Evolutionary conservation across 208 protist species (phyloP), one percentile per base, ranked within the genome.

Genomic region (Trypanosomatidae sp.): DNA sequence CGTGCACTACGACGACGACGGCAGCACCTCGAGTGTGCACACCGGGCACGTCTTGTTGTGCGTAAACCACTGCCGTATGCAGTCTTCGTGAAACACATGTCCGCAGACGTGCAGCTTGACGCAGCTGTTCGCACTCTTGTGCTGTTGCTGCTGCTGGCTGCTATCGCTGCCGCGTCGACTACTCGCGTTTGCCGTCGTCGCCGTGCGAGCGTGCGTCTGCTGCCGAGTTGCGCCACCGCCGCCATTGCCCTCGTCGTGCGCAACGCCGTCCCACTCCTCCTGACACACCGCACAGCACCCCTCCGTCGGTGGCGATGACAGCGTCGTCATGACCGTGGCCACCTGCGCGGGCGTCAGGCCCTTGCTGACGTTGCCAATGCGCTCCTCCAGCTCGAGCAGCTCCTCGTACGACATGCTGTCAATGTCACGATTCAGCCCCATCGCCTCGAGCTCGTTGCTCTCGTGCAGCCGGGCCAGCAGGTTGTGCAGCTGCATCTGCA

Each of bases 381-480:
- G 54, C 45, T 92, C 79, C 54, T 83, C 65, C 18, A 92, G 54
- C 59, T 71, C 79, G 33, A 89, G 62, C 20, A 92, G 62, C 56
- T 92, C 61, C 54, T 92, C 84, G 55, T 92, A 92, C 6, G 57
- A 66, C 84, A 92, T 92, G 21, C 88, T 61, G 40, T 92, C 84
- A 10, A 92, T 53, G 33, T 92, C 79, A 2, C 60, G 58, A 8
- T 71, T 43, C 8, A 44, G 79, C 7, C 67, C 83, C 74, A 79
- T 71, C 2, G 38, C 44, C 26, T 56, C 63, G 66, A 80, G 76
- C 47, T 50, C 56, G 25, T 52, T 56, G 1, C 48, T 33, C 43
- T 87, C 63, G 21, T 56, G 45, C 44, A 77, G 42, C 27, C 62
- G 28, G 4, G 50, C 48, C 4, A 58, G 8, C 1, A 70, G 10